phyloP scores from a whole-genome alignment of 805 yeast genomes.

The Wickerhamiella vanderwaltii region DNA sequence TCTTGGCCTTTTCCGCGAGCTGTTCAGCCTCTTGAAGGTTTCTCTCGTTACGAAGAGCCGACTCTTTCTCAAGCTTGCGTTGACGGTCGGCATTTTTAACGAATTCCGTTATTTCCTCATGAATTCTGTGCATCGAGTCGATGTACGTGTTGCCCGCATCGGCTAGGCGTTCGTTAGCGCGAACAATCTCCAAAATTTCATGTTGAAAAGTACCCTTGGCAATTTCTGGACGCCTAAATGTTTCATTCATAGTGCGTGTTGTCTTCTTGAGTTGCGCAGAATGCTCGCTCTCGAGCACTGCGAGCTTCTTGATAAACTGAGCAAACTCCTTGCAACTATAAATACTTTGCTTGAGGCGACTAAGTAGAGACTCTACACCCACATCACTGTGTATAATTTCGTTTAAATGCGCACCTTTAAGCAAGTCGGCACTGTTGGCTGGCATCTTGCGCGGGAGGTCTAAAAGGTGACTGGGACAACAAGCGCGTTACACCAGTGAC shows the following conservation, averaged over 20 bases:
- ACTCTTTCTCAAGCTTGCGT: slow-evolving; percentile 71
- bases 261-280: slow-evolving; percentile 62
- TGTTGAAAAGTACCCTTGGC: slow-evolving; percentile 54
- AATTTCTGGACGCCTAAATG: slow-evolving; percentile 37
- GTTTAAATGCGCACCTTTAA: slow-evolving; percentile 27
- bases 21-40: slow-evolving; percentile 72
- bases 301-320: slow-evolving; percentile 65
- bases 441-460: slow-evolving; percentile 11
- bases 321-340: slow-evolving; percentile 77
- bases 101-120: slow-evolving; percentile 67
- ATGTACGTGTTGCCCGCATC: slow-evolving; percentile 67
- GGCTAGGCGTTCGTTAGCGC: slow-evolving; percentile 63
- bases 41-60: slow-evolving; percentile 68
- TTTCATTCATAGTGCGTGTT: slow-evolving; percentile 41
- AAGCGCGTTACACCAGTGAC: too few relatives aligned
- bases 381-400: slow-evolving; percentile 31
- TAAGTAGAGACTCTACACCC: slow-evolving; percentile 60
- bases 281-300: slow-evolving; percentile 66
- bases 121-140: slow-evolving; percentile 69
- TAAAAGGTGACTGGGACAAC: too few relatives aligned
- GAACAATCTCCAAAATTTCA: slow-evolving; percentile 56
- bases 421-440: slow-evolving; percentile 22
- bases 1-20: slow-evolving; percentile 79
- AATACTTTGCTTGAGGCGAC: slow-evolving; percentile 66
- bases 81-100: slow-evolving; percentile 55